Percentiles rank a stretch among this genome's conserved stretches.
These are phyloP conservation scores for Dujonia santamariae DNA, from an alignment of 1,139 yeast species.

Conservation along the genomic window DNA sequence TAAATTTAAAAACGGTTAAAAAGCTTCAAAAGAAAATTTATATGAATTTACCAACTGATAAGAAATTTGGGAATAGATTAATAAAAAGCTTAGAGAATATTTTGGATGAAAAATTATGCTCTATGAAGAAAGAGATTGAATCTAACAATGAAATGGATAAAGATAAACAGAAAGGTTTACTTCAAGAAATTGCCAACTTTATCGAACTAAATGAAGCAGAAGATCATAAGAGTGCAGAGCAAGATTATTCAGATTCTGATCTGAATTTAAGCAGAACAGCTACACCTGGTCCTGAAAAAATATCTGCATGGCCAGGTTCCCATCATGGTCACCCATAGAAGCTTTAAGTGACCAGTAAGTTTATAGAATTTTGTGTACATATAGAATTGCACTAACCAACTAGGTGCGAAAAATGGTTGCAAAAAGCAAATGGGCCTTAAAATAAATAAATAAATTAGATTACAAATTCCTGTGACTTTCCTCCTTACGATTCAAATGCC, in stretches of 20 bases:
- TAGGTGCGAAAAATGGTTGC: too few species aligned
- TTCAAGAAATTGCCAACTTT: background rate
- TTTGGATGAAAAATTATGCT: constrained; percentile 33
- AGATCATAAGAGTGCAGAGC: background rate
- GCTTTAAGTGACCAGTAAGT: background rate
- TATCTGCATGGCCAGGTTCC: constrained; percentile 69
- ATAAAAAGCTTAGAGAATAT: constrained; percentile 43
- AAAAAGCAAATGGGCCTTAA: too few species aligned
- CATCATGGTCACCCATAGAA: constrained; percentile 60
- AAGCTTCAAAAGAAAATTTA: constrained; percentile 41
- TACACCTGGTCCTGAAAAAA: constrained; percentile 36
- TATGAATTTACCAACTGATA: constrained; percentile 52
- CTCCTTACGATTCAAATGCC: background rate
- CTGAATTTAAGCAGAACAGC: constrained; percentile 19
- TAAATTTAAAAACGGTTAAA: constrained; percentile 31
- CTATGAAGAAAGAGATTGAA: constrained; percentile 7
- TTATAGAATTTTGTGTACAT: too few species aligned
- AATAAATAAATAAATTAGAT: too few species aligned
- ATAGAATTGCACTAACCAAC: too few species aligned
- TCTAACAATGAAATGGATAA: background rate
- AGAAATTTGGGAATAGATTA: constrained; percentile 48
- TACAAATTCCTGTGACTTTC: background rate
- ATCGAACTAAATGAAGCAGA: too few species aligned
- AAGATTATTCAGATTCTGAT: constrained; percentile 6
- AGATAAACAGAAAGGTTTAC: background rate